phyloP scores from a whole-genome alignment of 1,284 basidiomycete species.

The Apiotrichum brassicae region DNA sequence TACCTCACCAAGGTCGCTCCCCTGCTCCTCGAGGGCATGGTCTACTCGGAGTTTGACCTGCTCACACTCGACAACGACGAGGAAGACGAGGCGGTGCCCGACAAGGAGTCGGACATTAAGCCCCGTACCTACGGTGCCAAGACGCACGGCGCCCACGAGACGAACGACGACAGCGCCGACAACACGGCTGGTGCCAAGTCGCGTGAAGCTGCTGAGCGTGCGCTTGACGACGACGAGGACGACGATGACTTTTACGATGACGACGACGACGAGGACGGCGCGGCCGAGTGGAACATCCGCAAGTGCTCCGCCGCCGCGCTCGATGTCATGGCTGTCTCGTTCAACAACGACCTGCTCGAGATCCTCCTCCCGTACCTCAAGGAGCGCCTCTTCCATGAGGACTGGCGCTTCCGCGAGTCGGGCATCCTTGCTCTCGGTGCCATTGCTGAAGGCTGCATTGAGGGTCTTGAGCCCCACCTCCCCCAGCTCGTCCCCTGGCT shows the following conservation, averaged over 20 bases:
- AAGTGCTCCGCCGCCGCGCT: conserved; percentile 98
- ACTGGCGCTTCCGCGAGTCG: conserved; percentile 93
- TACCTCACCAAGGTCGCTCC: conserved; percentile 84
- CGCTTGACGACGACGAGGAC: conserved; percentile 65
- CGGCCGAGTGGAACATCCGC: conserved; percentile 97
- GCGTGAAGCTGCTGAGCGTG: conserved; percentile 41
- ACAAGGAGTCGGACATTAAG: conserved; percentile 92
- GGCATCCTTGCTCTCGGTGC: conserved; percentile 94
- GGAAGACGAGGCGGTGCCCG: conserved; percentile 75
- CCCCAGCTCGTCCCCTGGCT: conserved; percentile 88
- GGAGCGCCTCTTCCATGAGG: conserved; percentile 83
- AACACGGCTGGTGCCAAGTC: conserved; percentile 25
- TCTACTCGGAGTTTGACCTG: conserved; percentile 95
- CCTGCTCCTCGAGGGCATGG: conserved; percentile 91
- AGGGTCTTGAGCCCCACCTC: conserved; percentile 88
- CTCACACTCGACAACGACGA: conserved; percentile 90
- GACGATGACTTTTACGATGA: conserved; percentile 82
- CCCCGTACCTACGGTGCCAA: conserved; percentile 81
- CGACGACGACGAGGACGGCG: conserved; percentile 91
- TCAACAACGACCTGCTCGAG: conserved; percentile 76
- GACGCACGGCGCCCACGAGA: conserved; percentile 70
- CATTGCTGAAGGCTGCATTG: conserved; percentile 98
- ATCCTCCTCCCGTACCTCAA: conserved; percentile 85
- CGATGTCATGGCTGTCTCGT: conserved; percentile 92
- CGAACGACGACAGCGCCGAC: conserved; percentile 33